Evolutionary conservation across 805 yeast genomes (phyloP).

Genomic region (Candida chauliodis): DNA sequence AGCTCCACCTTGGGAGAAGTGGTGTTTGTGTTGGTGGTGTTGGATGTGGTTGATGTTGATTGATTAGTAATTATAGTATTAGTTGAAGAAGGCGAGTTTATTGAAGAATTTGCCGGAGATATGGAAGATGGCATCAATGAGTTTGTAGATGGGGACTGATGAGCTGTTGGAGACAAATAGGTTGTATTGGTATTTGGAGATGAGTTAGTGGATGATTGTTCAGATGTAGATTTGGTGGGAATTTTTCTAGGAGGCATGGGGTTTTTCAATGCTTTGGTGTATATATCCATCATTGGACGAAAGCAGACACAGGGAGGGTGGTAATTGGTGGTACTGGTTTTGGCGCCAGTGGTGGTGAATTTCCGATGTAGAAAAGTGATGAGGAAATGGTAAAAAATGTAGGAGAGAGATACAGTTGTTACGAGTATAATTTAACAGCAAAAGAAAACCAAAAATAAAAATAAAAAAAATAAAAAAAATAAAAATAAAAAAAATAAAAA

Average conservation of each 20-base stretch:
- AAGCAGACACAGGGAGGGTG: not conserved
- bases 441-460: too few relatives aligned
- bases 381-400: not conserved
- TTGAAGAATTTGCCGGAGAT: not conserved
- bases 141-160: constrained; percentile 3
- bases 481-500: too few relatives aligned
- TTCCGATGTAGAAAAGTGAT: too few relatives aligned
- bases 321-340: too few relatives aligned
- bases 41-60: constrained; percentile 2
- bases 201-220: not conserved
- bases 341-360: too few relatives aligned
- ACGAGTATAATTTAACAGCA: too few relatives aligned
- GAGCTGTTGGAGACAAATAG: not conserved
- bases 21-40: constrained; percentile 6
- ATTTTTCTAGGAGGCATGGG: constrained; percentile 34
- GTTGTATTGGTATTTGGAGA: not conserved
- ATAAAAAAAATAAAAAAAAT: too few relatives aligned
- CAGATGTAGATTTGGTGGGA: too few relatives aligned
- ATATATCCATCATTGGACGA: constrained; percentile 17
- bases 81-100: not conserved
- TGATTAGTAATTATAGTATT: not conserved
- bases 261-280: constrained; percentile 28
- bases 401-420: too few relatives aligned
- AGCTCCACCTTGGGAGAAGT: not conserved
- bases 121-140: not conserved